Conservation (phyloP, 23 red algal species). For the Pyropia yezoensis region DNA sequence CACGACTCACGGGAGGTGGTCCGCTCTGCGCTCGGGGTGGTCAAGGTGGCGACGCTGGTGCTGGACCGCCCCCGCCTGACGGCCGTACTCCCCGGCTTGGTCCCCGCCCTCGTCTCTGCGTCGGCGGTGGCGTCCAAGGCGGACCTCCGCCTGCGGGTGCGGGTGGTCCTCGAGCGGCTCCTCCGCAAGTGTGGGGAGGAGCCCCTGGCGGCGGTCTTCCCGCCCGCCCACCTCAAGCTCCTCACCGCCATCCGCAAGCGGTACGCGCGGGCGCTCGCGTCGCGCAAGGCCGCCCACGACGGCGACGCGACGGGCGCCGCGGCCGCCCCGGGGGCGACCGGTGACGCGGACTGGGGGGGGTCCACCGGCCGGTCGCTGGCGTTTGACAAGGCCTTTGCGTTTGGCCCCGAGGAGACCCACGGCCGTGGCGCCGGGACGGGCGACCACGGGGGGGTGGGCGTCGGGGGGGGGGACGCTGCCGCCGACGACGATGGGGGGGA, state of each 20-base stretch:
- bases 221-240: constrained; percentile 53
- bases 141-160: constrained; percentile 52
- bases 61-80: constrained; percentile 23
- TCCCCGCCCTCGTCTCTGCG: constrained; percentile 52
- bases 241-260: constrained; percentile 48
- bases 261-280: constrained; percentile 34
- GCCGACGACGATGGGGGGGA: too few species aligned
- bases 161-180: constrained; percentile 69
- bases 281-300: constrained; percentile 32
- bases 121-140: constrained; percentile 48
- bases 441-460: constrained; percentile 1
- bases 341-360: neutral
- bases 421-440: neutral
- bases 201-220: constrained; percentile 46
- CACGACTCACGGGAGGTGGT: constrained; percentile 56
- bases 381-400: constrained; percentile 23
- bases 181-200: constrained; percentile 51
- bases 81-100: constrained; percentile 25
- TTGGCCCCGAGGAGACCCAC: constrained; percentile 7
- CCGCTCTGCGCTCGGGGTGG: constrained; percentile 39
- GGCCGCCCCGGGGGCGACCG: neutral
- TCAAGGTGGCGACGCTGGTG: constrained; percentile 57
- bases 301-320: neutral
- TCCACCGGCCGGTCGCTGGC: neutral
- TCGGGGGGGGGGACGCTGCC: too few species aligned